Evolutionary conservation across 2,329 filamentous ascomycete genomes (phyloP), one percentile per base, ranked within the genome.

Genomic region (Fusarium tupiense): DNA sequence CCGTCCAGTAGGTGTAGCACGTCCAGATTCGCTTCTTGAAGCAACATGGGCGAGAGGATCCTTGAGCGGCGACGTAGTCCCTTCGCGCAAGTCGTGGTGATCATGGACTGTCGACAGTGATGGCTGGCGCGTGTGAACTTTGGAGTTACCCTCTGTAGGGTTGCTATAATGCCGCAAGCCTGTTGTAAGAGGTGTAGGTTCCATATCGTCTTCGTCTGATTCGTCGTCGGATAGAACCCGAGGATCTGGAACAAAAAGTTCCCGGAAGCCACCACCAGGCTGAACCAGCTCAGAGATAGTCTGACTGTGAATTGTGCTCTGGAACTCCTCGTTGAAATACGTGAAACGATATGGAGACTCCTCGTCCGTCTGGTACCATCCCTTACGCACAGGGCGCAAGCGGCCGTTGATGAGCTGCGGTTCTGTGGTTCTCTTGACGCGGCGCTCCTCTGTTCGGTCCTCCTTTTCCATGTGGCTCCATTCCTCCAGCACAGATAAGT

Each of bases 291-390:
- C 96, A 6, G 95, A 97, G 65, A 99, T 98, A 2, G 93, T 96
- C 82, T 97, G 94, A 69, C 95, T 96, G 82, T 99, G 96, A 71
- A 99, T 97, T 1, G 96, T 99, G 82, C 94, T 97, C 78, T 94
- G 93, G 64, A 98, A 94, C 72, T 98, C 94, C 81, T 98, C 96
- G 82, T 98, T 98, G 87, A 99, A 99, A 82, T 99, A 99, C 0
- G 96, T 98, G 82, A 98, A 99, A 33, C 96, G 90, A 81, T 97
- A 98, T 0, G 96, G 96, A 0, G 92, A 91, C 74, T 98, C 96
- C 69, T 98, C 95, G 73, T 96, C 94, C 61, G 94, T 91, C 44
- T 93, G 90, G 81, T 94, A 96, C 96, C 96, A 99, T 20, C 90
- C 89, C 76, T 89, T 90, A 72, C 93, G 91, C 44, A 94, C 91